Percentiles rank a stretch among this genome's conserved stretches.
Evolutionary conservation across 2,329 filamentous ascomycete genomes (phyloP).

Genomic region (Coniochaeta sp.): DNA sequence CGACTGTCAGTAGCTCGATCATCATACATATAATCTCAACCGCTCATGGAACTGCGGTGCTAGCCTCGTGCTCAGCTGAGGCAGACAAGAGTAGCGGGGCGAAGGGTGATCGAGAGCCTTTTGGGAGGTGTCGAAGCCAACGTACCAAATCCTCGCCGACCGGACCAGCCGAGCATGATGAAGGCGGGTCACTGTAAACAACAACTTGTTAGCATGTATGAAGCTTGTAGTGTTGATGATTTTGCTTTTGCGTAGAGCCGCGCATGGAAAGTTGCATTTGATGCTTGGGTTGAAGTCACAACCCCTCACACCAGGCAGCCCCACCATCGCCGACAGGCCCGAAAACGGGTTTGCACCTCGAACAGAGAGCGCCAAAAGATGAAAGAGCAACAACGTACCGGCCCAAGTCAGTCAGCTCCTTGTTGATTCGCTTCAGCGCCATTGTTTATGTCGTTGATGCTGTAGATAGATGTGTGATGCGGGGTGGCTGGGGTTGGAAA

Average conservation of each 20-base stretch:
- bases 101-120: background rate
- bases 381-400: constrained; percentile 50
- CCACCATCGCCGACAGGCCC: constrained; percentile 12
- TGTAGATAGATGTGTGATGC: no score
- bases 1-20: constrained; percentile 11
- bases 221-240: background rate
- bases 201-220: constrained; percentile 19
- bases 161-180: constrained; percentile 95
- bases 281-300: constrained; percentile 2
- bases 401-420: constrained; percentile 85
- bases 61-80: constrained; percentile 2
- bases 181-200: constrained; percentile 78
- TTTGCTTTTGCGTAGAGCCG: background rate
- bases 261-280: background rate
- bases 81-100: background rate
- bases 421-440: constrained; percentile 92
- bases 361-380: background rate
- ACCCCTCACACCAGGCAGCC: constrained; percentile 12
- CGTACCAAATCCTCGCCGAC: constrained; percentile 97
- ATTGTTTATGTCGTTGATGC: constrained; percentile 39
- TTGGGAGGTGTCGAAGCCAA: constrained; percentile 17
- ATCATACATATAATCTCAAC: background rate
- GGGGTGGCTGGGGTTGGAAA: constrained; percentile 17
- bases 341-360: constrained; percentile 5
- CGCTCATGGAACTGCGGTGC: background rate